Base-by-base conservation (phyloP, 164 flowering plant genomes). In the Aristolochia californica region DNA sequence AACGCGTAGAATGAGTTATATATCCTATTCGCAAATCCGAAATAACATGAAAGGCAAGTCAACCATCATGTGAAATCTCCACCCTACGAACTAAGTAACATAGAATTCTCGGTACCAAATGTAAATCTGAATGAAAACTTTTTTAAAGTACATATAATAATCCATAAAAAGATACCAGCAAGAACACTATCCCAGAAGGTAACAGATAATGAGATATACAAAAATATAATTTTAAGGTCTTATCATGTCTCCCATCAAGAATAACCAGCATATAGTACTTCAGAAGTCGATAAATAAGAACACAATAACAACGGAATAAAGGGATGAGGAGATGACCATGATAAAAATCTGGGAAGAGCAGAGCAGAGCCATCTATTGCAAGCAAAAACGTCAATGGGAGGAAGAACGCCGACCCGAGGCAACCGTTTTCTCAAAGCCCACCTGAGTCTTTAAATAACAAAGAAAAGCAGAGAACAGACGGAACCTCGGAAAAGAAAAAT, bases 291-390 rank as follows among this genome's bases (percentile, higher is more conserved):
- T 20, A 23, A 11, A 5, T 2, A 17, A 60, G 5, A 15, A 0
- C 5, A 45, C 53, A 1, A 10, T 34, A 49, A n/a, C 5, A 23
- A 9, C n/a, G 5, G 13, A 38, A 11, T 21, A 5, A 48, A 17
- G 40, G 44, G 14, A 24, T 9, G 53, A 22, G 20, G 14, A 49
- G 28, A 5, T 27, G 48, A 68, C 71, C 71, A 54, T 63, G 53
- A 55, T 40, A n/a, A 63, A 59, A 38, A 63, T 55, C 20, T 50
- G 60, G 40, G 43, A 47, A 22, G 30, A 62, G 53, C 53, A 53
- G 43, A 51, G 48, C 16, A 22, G 27, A 14, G 57, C 67, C 71
- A 68, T 68, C 53, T 26, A 54, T 54, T 26, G 27, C 5, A 24
- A 50, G 27, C 54, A 20, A 15, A 7, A 34, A 34, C 4, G 23